phyloP scores from a whole-genome alignment of 257 asterid species.

The Solanum microdontum region DNA sequence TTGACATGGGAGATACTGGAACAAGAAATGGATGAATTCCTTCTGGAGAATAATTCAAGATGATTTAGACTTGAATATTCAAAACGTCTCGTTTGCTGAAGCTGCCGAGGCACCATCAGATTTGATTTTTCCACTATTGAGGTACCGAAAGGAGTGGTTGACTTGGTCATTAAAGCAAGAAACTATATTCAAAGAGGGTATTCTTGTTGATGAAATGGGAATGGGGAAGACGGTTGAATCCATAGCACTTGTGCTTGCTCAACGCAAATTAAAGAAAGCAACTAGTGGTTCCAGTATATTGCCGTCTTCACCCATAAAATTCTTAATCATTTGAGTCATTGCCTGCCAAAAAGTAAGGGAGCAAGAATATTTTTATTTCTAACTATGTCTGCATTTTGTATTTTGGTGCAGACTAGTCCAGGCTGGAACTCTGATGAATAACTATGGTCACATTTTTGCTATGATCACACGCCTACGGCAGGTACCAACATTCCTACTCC shows the following conservation, averaged over 20 bases:
- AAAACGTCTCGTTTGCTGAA: slow-evolving; percentile 30
- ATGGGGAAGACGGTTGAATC: slow-evolving; percentile 94
- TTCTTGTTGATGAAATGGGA: slow-evolving; percentile 94
- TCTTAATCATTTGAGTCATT: background rate
- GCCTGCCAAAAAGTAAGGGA: background rate
- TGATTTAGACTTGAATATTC: slow-evolving; percentile 22
- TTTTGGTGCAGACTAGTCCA: background rate
- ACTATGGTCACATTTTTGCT: background rate
- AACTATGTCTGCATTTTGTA: background rate
- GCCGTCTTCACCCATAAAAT: background rate
- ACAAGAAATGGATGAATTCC: slow-evolving; percentile 44
- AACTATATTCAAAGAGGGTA: slow-evolving; percentile 65
- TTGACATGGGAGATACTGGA: slow-evolving; percentile 65
- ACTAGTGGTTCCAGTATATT: slow-evolving; percentile 1
- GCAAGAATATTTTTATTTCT: background rate
- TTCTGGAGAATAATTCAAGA: slow-evolving; percentile 30
- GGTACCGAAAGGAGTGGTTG: slow-evolving; percentile 87
- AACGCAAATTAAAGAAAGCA: slow-evolving; percentile 30
- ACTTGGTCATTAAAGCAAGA: slow-evolving; percentile 83
- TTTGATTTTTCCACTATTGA: slow-evolving; percentile 55
- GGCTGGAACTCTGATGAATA: background rate
- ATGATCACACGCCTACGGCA: background rate
- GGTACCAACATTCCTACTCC: background rate
- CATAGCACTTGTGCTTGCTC: slow-evolving; percentile 74
- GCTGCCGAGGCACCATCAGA: slow-evolving; percentile 53